A percentile compares a stretch with the other conserved stretches of the same genome.
phyloP scores from a whole-genome alignment of 306 rosid genomes.

The Quercus alba region DNA sequence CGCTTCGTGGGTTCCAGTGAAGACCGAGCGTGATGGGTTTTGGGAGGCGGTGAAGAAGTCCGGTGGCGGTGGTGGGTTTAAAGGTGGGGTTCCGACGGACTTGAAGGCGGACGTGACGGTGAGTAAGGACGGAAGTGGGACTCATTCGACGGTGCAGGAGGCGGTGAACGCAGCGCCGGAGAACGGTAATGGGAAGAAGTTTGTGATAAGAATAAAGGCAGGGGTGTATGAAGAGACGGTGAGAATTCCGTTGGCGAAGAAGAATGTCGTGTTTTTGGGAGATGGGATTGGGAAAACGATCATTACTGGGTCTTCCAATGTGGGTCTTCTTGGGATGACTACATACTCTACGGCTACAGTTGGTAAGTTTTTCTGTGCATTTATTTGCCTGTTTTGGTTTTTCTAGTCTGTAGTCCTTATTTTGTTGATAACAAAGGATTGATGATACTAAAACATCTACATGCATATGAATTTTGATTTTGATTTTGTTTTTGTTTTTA shows the following conservation, averaged over 20 bases:
- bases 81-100: slow-evolving; percentile 41
- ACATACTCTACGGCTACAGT: slow-evolving; percentile 71
- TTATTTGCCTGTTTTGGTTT: too few species aligned
- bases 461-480: too few species aligned
- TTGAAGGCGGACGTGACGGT: slow-evolving; percentile 55
- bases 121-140: slow-evolving; percentile 37
- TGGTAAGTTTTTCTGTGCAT: slow-evolving; percentile 35
- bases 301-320: slow-evolving; percentile 58
- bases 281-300: slow-evolving; percentile 81
- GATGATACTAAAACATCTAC: too few species aligned
- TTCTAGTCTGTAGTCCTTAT: too few species aligned
- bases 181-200: slow-evolving; percentile 24
- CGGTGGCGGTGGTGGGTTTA: slow-evolving; percentile 4
- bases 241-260: slow-evolving; percentile 60
- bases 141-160: slow-evolving; percentile 61
- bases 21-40: slow-evolving; percentile 72
- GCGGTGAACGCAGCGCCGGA: slow-evolving; percentile 66
- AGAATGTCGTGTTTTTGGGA: slow-evolving; percentile 69
- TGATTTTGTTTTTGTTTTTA: too few species aligned
- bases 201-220: slow-evolving; percentile 59
- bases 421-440: too few species aligned
- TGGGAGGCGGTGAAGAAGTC: slow-evolving; percentile 45
- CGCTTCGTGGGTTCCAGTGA: slow-evolving; percentile 49
- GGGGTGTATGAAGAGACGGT: slow-evolving; percentile 82
- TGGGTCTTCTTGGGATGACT: slow-evolving; percentile 49